Evolutionary conservation across 2,329 filamentous ascomycete genomes (phyloP).

Genomic region (Chalara sp.): DNA sequence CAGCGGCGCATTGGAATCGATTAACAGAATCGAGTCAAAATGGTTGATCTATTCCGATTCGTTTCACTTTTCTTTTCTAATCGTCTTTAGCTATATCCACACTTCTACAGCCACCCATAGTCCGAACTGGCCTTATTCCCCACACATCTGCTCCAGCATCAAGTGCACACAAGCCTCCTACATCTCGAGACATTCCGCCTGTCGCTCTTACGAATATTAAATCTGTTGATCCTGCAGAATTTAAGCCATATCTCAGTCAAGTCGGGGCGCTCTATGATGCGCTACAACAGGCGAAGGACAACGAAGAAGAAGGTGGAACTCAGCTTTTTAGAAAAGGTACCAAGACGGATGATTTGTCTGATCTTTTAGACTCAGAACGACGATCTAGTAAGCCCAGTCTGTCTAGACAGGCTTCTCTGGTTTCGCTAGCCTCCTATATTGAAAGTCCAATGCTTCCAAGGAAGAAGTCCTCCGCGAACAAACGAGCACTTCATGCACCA

Average conservation of each 20-base stretch:
- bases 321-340: conserved; percentile 24
- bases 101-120: conserved; percentile 83
- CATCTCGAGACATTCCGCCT: conserved; percentile 83
- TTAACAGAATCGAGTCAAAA: conserved; percentile 76
- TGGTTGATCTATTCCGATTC: conserved; percentile 41
- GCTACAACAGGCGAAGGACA: conserved; percentile 75
- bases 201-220: conserved; percentile 86
- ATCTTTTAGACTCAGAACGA: conserved; percentile 30
- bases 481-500: conserved; percentile 61
- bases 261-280: conserved; percentile 86
- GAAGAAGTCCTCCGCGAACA: conserved; percentile 43
- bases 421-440: conserved; percentile 31
- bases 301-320: conserved; percentile 54
- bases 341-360: conserved; percentile 31
- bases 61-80: conserved; percentile 2
- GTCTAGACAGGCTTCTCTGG: conserved; percentile 33
- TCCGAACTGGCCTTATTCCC: conserved; percentile 78
- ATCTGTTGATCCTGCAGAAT: conserved; percentile 71
- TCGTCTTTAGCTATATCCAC: conserved; percentile 71
- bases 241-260: conserved; percentile 77
- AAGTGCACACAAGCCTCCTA: conserved; percentile 76
- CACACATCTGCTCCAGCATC: conserved; percentile 63
- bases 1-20: conserved; percentile 48
- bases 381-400: conserved; percentile 18
- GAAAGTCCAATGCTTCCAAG: conserved; percentile 28